These are phyloP conservation scores for Cercophora newfieldiana DNA, from an alignment of 495 filamentous ascomycete genomes.

Conservation along the genomic window DNA sequence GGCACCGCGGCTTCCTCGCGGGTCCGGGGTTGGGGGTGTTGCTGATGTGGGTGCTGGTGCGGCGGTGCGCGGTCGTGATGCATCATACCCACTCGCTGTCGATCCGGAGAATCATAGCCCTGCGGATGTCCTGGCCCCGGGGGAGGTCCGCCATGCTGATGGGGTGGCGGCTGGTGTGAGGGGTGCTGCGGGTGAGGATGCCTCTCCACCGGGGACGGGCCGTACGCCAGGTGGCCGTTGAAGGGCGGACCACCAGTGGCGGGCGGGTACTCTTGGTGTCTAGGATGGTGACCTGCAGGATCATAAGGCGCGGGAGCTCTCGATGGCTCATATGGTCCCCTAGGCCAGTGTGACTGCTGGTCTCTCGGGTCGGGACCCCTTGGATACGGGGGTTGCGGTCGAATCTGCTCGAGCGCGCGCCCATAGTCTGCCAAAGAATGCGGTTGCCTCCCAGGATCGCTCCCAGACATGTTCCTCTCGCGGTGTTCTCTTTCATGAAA, in stretches of 20 bases:
- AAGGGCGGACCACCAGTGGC: conserved; percentile 40
- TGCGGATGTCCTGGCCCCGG: conserved; percentile 39
- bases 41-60: conserved; percentile 35
- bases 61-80: conserved; percentile 41
- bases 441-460: conserved; percentile 29
- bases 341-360: conserved; percentile 42
- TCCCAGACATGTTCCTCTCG: conserved; percentile 41
- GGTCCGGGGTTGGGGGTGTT: conserved; percentile 27
- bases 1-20: conserved; percentile 41
- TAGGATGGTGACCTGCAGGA: conserved; percentile 37
- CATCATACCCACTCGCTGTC: conserved; percentile 37
- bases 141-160: conserved; percentile 33
- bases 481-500: conserved; percentile 41
- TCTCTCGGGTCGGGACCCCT: conserved; percentile 48
- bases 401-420: conserved; percentile 35
- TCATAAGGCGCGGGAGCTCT: conserved; percentile 21
- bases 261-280: conserved; percentile 47
- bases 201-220: conserved; percentile 45
- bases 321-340: conserved; percentile 35
- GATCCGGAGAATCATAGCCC: conserved; percentile 53
- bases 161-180: conserved; percentile 36
- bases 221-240: conserved; percentile 48
- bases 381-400: conserved; percentile 35
- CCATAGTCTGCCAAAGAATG: conserved; percentile 32
- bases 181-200: conserved; percentile 46